A percentile compares a stretch with the other conserved stretches of the same genome.
phyloP scores from a whole-genome alignment of 176 grass and related monocot species.

The Phragmites australis region DNA sequence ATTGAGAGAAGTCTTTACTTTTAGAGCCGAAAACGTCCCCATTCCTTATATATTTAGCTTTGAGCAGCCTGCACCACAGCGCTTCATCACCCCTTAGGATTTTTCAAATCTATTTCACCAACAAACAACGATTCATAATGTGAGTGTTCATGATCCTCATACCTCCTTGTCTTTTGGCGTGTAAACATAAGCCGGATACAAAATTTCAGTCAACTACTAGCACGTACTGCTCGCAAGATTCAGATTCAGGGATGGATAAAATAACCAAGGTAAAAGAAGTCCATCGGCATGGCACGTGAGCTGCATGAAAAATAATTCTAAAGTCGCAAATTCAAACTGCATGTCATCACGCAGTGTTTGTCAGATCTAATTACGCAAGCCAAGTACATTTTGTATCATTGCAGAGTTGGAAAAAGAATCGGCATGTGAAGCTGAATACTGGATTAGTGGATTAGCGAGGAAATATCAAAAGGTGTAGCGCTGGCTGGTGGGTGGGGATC shows the following conservation, averaged over 20 bases:
- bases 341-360: not conserved
- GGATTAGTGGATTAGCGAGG: slow-evolving; percentile 15
- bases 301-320: not conserved
- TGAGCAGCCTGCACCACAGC: too few species aligned
- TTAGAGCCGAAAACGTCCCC: too few species aligned
- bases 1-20: too few species aligned
- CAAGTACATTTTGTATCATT: not conserved
- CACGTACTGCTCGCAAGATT: slow-evolving; percentile 4
- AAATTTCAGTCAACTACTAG: slow-evolving; percentile 29
- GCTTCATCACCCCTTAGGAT: too few species aligned
- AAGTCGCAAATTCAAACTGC: not conserved
- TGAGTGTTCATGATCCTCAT: too few species aligned
- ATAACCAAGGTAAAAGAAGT: slow-evolving; percentile 30
- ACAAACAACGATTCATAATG: too few species aligned
- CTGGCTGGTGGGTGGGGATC: slow-evolving; percentile 24
- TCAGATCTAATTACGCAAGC: slow-evolving; percentile 33
- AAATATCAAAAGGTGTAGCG: not conserved
- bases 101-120: too few species aligned
- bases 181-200: not conserved
- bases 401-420: not conserved
- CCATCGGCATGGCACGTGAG: slow-evolving; percentile 29
- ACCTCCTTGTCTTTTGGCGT: too few species aligned
- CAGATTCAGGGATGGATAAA: slow-evolving; percentile 31
- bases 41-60: too few species aligned
- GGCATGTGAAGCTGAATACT: not conserved